Base-by-base conservation (phyloP, 306 rosid species). In the Glycyrrhiza uralensis region DNA sequence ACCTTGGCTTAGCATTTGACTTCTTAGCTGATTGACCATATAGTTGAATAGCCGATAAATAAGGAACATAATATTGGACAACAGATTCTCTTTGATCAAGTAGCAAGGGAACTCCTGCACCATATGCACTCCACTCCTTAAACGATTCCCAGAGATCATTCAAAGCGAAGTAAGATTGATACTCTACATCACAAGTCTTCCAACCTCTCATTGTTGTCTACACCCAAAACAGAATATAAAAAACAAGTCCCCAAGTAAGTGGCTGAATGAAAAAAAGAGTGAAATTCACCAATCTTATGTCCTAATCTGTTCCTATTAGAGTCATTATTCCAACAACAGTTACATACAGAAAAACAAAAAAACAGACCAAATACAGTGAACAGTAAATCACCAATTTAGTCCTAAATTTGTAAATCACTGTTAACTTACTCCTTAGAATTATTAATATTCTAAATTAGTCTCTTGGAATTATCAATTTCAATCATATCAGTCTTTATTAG, bases 121-220 rank as follows among this genome's bases (percentile, higher is more conserved):
- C 98, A 67, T 93, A 93, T 8, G 83, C 93, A 77, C 97, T 93
- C 97, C 96, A 87, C 81, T 93, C 98, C 88, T 80, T 84, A 49
- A 90, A 89, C 7, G 98, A 86, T 68, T 93, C 97, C 96, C 97
- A 90, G 51, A 90, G 94, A 84, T 93, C 92, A 81, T 78, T 77
- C 72, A 93, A 74, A 22, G 82, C 29, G 62, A 93, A 93, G 77
- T 83, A 90, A 66, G 91, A 80, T 72, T 83, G 97, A 75, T 80
- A 90, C 79, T 87, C 98, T 52, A 84, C 81, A 77, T 84, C 92
- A 81, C 97, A 87, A 50, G 92, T 84, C 76, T 83, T 79, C 91
- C 83, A 81, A n/a, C 87, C 96, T 79, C 96, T 87, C 88, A 92
- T 80, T 60, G 91, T 88, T 55, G 74, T 93, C 98, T 93, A 71